Evolutionary conservation across 2,329 filamentous ascomycete genomes (phyloP).

Genomic region (Coniochaeta prunicola): DNA sequence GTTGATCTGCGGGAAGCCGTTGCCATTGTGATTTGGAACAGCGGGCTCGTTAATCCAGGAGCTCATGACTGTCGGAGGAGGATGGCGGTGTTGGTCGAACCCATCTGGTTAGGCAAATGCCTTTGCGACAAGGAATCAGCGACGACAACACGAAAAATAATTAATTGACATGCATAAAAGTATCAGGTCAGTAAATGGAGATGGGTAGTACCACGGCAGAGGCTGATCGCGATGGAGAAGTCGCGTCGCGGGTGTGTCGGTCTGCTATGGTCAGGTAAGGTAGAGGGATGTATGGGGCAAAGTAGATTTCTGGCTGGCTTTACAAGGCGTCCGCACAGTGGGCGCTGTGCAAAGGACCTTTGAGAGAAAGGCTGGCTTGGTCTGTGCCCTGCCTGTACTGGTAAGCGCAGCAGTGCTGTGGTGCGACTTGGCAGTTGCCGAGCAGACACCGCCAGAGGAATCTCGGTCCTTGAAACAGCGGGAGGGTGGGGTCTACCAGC

Average conservation of each 20-base stretch:
- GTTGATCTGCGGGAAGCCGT: constrained; percentile 53
- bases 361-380: neutral
- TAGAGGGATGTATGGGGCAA: constrained; percentile 20
- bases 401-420: neutral
- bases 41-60: constrained; percentile 66
- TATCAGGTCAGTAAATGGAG: constrained; percentile 23
- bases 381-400: neutral
- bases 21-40: constrained; percentile 63
- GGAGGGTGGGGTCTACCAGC: neutral
- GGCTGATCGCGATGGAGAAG: constrained; percentile 36
- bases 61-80: constrained; percentile 50
- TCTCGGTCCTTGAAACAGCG: neutral
- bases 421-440: neutral
- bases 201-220: constrained; percentile 39
- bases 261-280: neutral
- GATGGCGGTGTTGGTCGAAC: constrained; percentile 24
- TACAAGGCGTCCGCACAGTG: neutral
- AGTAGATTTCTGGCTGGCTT: constrained; percentile 9
- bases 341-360: neutral
- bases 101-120: constrained; percentile 37
- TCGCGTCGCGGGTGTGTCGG: constrained; percentile 32
- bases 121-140: constrained; percentile 23
- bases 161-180: constrained; percentile 34
- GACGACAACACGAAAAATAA: constrained; percentile 26
- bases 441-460: no score